Percentiles rank a stretch among this genome's conserved stretches.
phyloP scores from a whole-genome alignment of 2,329 filamentous ascomycete species.

The Fusarium cicatricum region DNA sequence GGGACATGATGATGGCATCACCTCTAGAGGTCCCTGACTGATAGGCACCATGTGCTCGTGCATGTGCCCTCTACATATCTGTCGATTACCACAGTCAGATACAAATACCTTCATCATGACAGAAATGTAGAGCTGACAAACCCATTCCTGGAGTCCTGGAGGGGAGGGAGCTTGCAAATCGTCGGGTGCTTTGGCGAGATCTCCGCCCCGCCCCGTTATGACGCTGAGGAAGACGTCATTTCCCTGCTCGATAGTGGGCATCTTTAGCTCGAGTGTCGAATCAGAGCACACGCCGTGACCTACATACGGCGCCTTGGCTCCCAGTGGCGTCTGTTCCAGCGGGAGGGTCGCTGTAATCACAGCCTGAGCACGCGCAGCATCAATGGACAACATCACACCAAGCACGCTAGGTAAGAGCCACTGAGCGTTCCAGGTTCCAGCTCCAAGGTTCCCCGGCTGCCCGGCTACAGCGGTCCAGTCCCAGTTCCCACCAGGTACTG shows the following conservation, averaged over 20 bases:
- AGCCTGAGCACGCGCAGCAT: conserved; percentile 4
- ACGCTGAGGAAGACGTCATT: conserved; percentile 43
- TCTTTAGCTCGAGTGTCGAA: conserved; percentile 10
- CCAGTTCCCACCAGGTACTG: conserved; percentile 3
- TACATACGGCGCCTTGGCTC: conserved; percentile 19
- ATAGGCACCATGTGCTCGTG: conserved; percentile 19
- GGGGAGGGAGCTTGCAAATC: conserved; percentile 4
- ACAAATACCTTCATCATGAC: conserved; percentile 13
- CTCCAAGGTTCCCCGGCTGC: conserved; percentile 32
- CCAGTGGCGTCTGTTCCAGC: conserved; percentile 27
- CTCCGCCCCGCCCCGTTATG: conserved; percentile 40
- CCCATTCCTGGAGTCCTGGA: conserved; percentile 7
- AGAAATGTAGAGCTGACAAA: conserved; percentile 13
- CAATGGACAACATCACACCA: neutral
- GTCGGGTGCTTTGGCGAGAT: conserved; percentile 30
- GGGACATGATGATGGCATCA: conserved; percentile 33
- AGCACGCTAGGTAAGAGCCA: conserved; percentile 3
- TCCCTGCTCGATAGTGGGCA: conserved; percentile 10
- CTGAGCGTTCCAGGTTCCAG: conserved; percentile 9
- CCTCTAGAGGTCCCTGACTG: neutral
- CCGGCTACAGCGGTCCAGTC: conserved; percentile 10
- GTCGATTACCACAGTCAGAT: conserved; percentile 9
- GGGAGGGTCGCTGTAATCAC: conserved; percentile 32
- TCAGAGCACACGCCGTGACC: conserved; percentile 1
- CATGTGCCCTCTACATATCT: conserved; percentile 22